phyloP scores from a whole-genome alignment of 2,329 filamentous ascomycete species.

The Sporothrix luriei region DNA sequence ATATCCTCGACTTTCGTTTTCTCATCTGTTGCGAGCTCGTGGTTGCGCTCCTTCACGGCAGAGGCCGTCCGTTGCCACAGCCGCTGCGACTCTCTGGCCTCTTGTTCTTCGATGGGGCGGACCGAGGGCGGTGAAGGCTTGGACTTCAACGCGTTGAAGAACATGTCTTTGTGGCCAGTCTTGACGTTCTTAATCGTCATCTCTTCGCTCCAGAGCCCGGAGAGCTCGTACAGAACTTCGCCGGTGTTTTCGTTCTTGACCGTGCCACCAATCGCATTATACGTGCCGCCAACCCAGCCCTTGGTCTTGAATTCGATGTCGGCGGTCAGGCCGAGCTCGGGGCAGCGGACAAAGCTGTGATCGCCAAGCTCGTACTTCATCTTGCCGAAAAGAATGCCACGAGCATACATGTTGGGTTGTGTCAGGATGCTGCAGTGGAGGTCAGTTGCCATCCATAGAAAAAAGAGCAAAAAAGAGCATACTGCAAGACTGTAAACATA shows the following conservation, averaged over 20 bases:
- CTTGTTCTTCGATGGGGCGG: slow-evolving; percentile 81
- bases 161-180: slow-evolving; percentile 85
- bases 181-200: slow-evolving; percentile 87
- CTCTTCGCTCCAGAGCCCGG: slow-evolving; percentile 89
- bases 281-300: slow-evolving; percentile 93
- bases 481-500: slow-evolving; percentile 50
- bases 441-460: too few species aligned
- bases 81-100: slow-evolving; percentile 83
- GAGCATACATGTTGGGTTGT: slow-evolving; percentile 98
- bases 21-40: slow-evolving; percentile 86
- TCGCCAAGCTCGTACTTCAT: slow-evolving; percentile 99
- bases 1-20: slow-evolving; percentile 95
- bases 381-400: slow-evolving; percentile 95
- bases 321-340: slow-evolving; percentile 80
- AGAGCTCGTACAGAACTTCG: slow-evolving; percentile 86
- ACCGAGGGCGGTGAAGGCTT: slow-evolving; percentile 74
- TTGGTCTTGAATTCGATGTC: slow-evolving; percentile 99
- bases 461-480: background rate
- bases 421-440: slow-evolving; percentile 70
- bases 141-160: slow-evolving; percentile 82
- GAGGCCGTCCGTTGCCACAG: slow-evolving; percentile 81
- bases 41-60: slow-evolving; percentile 82
- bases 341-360: slow-evolving; percentile 89
- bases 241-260: slow-evolving; percentile 88
- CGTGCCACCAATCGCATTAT: slow-evolving; percentile 90